Evolutionary conservation across 2,329 filamentous ascomycete genomes (phyloP), one percentile per base, ranked within the genome.

Genomic region (Sporothrix curviconia): DNA sequence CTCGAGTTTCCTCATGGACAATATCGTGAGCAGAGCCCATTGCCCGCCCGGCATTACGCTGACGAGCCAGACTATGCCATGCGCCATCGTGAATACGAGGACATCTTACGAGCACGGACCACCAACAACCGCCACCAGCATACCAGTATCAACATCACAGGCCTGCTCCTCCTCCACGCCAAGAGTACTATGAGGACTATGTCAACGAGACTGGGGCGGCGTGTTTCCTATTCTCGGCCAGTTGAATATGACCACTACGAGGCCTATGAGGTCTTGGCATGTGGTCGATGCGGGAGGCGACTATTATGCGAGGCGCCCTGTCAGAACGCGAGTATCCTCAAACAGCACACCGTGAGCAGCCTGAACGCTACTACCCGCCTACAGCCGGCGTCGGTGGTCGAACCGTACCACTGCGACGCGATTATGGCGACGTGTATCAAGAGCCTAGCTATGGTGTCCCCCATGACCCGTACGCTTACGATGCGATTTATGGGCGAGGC

Each of bases 201-300:
- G 65, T 64, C 30, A 68, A 71, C 44, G 66, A 68, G 22, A 55
- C 37, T 36, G 65, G 28, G 8, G 3, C 30, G 17, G 2, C 40
- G n/a, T n/a, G n/a, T n/a, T n/a, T n/a, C n/a, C n/a, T n/a, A n/a
- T n/a, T n/a, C n/a, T n/a, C 19, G 39, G 7, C 39, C n/a, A 7
- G 55, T n/a, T 3, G 53, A 69, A 53, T 66, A 69, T 59, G 72
- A 73, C 43, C 62, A 71, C 5, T 75, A 74, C 60, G 78, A 73
- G 47, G 62, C 70, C 4, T 75, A 74, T 59, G 78, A 81, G 63
- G 67, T 78, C 11, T 70, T 81, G n/a, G 34, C 72, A 75, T 39
- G 72, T 77, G 7, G 69, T 71, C 12, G 74, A 76, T 62, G 68
- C 72, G 2, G 66, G 72, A 19, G 76, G 77, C 11, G 71, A 76